Evolutionary conservation across 768 basidiomycete species (phyloP), one percentile per base, ranked within the genome.

Genomic region (Panellus pusillus): DNA sequence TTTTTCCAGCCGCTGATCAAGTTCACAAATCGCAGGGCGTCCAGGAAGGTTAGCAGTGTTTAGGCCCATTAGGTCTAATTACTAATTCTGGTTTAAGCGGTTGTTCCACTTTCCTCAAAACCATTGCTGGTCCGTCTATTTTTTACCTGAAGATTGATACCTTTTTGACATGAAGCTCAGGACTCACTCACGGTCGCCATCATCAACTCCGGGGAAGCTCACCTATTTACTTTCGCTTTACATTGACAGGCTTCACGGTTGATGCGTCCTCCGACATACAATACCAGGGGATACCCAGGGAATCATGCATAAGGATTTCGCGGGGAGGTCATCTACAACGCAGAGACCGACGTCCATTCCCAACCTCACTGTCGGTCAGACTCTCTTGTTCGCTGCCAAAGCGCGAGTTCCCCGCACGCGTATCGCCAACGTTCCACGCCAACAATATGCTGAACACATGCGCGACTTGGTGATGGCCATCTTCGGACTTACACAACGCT

Each of bases 401-500:
- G 78, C 78, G 29, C 81, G 80, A 27, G 73, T 73, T 0, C 74
- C 75, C 1, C 69, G 66, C 28, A 65, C 63, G 5, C 71, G 72
- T 15, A 39, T 76, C 40, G 67, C 61, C 13, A 65, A 71, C 24
- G 55, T 74, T 44, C 54, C 71, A 29, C 54, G 67, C 41, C 62
- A 70, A 15, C 61, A 71, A 41, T 74, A 71, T 49, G 72, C 74
- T 42, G 49, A 64, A 6, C 69, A 72, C 49, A 56, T 75, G 54
- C 60, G 57, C 24, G 77, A 81, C 27, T 69, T 79, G 0, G 64
- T 82, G n/a, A 70, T 78, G 70, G 74, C 76, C 1, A 70, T 83
- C 38, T 85, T 87, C 48, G 85, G 86, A 38, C 75, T 89, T 46
- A 63, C 69, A 7, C 83, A 85, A 81, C 78, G 2, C 69, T 75